Evolutionary conservation across 2,329 filamentous ascomycete genomes (phyloP).

Genomic region (Penicillium sp.): DNA sequence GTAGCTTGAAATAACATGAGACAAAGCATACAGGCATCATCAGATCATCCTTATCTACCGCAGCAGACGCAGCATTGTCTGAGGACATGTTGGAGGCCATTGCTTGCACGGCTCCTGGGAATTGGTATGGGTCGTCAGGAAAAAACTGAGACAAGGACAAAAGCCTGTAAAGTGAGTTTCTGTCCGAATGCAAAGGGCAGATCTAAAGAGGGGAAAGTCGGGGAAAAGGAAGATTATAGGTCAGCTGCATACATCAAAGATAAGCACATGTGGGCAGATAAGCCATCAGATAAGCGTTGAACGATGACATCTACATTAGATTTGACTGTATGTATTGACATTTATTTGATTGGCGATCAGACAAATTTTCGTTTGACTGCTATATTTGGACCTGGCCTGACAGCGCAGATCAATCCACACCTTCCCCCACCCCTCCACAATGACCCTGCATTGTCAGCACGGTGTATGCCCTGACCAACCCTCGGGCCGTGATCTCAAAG

Average conservation of each 20-base stretch:
- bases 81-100: constrained; percentile 8
- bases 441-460: neutral
- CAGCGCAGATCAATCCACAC: neutral
- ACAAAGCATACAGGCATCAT: constrained; percentile 39
- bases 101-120: too few relatives aligned
- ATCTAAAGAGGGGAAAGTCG: constrained; percentile 3
- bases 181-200: neutral
- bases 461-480: neutral
- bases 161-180: neutral
- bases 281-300: neutral
- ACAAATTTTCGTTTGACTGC: neutral
- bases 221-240: neutral
- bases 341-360: neutral
- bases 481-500: neutral
- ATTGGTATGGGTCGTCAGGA: neutral
- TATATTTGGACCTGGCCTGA: neutral
- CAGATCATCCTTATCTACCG: constrained; percentile 45
- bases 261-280: constrained; percentile 2
- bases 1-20: neutral
- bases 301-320: neutral
- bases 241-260: constrained; percentile 1
- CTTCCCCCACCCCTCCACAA: neutral
- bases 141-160: neutral
- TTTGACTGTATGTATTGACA: neutral
- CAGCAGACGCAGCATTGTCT: constrained; percentile 28